phyloP scores from a whole-genome alignment of 805 yeast species.

The Vanderwaltozyma tropicalis region DNA sequence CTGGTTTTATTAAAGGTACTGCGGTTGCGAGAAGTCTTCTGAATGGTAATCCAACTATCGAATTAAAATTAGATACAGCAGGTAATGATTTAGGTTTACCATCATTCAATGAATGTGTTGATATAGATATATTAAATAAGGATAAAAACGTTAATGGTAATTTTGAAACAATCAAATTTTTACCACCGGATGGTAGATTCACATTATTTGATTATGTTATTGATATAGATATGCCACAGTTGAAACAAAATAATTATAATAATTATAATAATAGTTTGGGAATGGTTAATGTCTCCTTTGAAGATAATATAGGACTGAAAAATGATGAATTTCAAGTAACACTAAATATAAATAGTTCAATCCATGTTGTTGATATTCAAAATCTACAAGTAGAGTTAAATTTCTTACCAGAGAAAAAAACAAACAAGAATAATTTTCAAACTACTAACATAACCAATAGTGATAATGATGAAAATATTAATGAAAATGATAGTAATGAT shows the following conservation, averaged over 20 bases:
- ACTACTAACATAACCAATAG: not conserved
- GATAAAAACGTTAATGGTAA: not conserved
- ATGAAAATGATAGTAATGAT: too few species aligned
- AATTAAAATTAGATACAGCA: slow-evolving; percentile 40
- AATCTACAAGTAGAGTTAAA: slow-evolving; percentile 35
- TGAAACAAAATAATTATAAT: slow-evolving; percentile 1
- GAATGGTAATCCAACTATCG: slow-evolving; percentile 69
- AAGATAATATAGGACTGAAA: slow-evolving; percentile 27
- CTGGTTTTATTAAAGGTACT: slow-evolving; percentile 46
- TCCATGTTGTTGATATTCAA: slow-evolving; percentile 38
- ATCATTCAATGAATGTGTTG: slow-evolving; percentile 61
- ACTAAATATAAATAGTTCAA: slow-evolving; percentile 28
- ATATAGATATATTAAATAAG: slow-evolving; percentile 25
- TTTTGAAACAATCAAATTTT: slow-evolving; percentile 38
- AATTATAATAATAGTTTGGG: slow-evolving; percentile 10
- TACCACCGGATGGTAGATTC: slow-evolving; percentile 83
- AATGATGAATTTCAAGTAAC: slow-evolving; percentile 33
- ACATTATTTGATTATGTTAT: slow-evolving; percentile 53
- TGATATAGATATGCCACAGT: slow-evolving; percentile 32
- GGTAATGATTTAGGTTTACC: slow-evolving; percentile 46
- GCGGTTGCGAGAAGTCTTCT: slow-evolving; percentile 55
- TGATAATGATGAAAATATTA: slow-evolving; percentile 4
- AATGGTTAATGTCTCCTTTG: slow-evolving; percentile 23
- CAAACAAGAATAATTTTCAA: not conserved
- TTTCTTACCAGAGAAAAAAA: not conserved